Evolutionary conservation across 345 rosid genomes (phyloP).

Genomic region (Viola odorata): DNA sequence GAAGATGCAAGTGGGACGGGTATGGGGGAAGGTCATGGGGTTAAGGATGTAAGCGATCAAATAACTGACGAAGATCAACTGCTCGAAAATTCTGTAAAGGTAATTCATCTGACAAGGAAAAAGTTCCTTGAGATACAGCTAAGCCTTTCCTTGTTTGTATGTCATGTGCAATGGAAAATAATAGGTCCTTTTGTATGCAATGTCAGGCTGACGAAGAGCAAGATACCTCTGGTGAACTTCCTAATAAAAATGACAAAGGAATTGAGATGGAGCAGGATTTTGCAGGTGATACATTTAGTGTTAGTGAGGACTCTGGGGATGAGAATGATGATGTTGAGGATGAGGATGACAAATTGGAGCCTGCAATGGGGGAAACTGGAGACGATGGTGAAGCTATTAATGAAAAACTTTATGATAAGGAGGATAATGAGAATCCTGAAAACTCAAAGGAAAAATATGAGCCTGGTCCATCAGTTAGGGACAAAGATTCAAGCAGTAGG

Average conservation of each 20-base stretch:
- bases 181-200: slow-evolving; percentile 10
- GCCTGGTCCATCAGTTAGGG: slow-evolving; percentile 63
- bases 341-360: slow-evolving; percentile 65
- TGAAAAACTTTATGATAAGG: slow-evolving; percentile 67
- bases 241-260: slow-evolving; percentile 64
- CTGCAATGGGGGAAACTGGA: slow-evolving; percentile 73
- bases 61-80: slow-evolving; percentile 89
- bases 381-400: slow-evolving; percentile 59
- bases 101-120: slow-evolving; percentile 7
- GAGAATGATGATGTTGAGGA: slow-evolving; percentile 40
- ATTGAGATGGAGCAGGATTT: slow-evolving; percentile 88
- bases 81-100: slow-evolving; percentile 64
- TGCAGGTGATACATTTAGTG: slow-evolving; percentile 57
- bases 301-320: slow-evolving; percentile 71
- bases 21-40: slow-evolving; percentile 86
- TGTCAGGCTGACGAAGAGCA: slow-evolving; percentile 61
- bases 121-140: background rate
- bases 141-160: background rate
- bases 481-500: slow-evolving; percentile 43
- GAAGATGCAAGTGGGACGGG: slow-evolving; percentile 77
- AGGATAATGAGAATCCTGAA: slow-evolving; percentile 51
- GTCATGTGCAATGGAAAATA: background rate
- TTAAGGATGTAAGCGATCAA: slow-evolving; percentile 82
- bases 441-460: slow-evolving; percentile 63
- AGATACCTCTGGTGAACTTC: slow-evolving; percentile 49